Base-by-base conservation (phyloP, 2,329 filamentous ascomycete genomes). In the Phoma herbarum region DNA sequence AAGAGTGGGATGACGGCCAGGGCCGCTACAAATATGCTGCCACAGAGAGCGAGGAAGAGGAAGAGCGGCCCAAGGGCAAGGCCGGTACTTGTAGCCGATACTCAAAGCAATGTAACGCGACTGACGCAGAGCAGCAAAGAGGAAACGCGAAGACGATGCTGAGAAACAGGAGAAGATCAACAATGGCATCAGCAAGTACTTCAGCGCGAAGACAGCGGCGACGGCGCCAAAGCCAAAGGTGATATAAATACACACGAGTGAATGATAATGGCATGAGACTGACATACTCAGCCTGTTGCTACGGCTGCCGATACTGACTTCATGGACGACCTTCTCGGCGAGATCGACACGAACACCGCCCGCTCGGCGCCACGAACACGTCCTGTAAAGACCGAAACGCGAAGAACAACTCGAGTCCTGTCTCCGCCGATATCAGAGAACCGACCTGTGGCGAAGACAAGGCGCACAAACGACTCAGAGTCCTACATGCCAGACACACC, bases 151-250 rank as follows among this genome's bases (percentile, higher is more conserved):
- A 70, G 92, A 96, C 66, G 93, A 97, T 58, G 88, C 91, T 64
- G 88, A 92, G 58, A 90, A 91, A 75, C 87, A 90, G 71, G 91
- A 96, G 68, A 93, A 91, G 75, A 92, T 93, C 66, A 93, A 96
- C 77, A 90, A 91, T 72, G 90, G 93, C 68, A 98, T 99, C 74
- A 93, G 90, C 78, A 94, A 96, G 71, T 99, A 96, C 79, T 98
- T 99, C 76, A 94, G 86, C 66, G 91, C 90, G 68, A 92, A 92
- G 53, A 85, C 86, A 31, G 82, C 82, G 33, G 77, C 81, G 35
- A 77, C 80, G 49, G 88, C 88, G 57, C 82, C 89, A 14, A 98
- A 97, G 75, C 84, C 90, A 18, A 98, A 97, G 85, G 92, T 93
- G 57, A 57, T 8, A 4, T 2, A 11, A n/a, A n/a, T n/a, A n/a